phyloP scores from a whole-genome alignment of 2,329 filamentous ascomycete genomes.

The Diaporthe aspalathi region DNA sequence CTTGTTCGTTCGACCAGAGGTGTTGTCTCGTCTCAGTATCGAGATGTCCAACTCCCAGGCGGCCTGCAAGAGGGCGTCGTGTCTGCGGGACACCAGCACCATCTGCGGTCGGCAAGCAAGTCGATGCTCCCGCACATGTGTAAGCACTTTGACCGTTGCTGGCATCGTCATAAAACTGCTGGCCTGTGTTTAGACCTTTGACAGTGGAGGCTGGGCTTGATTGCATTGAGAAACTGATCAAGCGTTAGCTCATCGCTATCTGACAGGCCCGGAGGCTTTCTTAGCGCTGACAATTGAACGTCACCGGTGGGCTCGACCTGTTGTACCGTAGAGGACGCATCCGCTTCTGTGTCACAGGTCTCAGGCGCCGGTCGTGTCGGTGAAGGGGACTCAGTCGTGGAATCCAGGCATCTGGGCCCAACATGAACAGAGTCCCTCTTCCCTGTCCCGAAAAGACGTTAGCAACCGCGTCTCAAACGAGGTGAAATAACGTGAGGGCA shows the following conservation, averaged over 20 bases:
- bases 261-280: neutral
- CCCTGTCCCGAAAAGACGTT: neutral
- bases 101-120: neutral
- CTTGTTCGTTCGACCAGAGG: constrained; percentile 1
- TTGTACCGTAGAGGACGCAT: neutral
- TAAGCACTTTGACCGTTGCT: neutral
- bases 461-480: neutral
- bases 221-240: neutral
- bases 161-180: neutral
- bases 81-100: neutral
- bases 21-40: neutral
- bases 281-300: neutral
- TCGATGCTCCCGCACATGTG: neutral
- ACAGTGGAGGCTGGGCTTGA: neutral
- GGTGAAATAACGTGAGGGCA: neutral
- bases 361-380: neutral
- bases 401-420: neutral
- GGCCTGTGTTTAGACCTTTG: neutral
- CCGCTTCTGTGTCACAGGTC: neutral
- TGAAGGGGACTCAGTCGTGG: neutral
- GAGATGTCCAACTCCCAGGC: neutral
- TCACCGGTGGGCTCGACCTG: neutral
- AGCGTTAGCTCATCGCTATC: neutral
- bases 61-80: neutral
- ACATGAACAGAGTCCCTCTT: neutral